Conservation (phyloP, 1,139 yeast genomes). For the Taphrina deformans region DNA sequence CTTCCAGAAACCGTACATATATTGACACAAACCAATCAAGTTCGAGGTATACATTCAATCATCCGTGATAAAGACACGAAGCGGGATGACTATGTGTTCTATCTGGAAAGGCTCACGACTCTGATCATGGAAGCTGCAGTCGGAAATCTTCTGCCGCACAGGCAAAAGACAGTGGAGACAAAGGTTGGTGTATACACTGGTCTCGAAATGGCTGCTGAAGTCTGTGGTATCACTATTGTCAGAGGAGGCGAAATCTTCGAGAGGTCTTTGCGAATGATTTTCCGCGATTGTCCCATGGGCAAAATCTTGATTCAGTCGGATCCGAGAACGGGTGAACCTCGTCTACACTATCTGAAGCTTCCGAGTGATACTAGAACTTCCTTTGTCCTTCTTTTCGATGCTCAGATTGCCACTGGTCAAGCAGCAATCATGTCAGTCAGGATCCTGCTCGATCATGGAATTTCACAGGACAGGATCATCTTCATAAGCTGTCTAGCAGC, state of each 20-base stretch:
- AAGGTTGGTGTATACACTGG: constrained; percentile 53
- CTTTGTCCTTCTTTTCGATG: constrained; percentile 68
- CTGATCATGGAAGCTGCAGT: constrained; percentile 62
- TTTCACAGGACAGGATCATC: constrained; percentile 61
- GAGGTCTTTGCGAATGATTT: constrained; percentile 67
- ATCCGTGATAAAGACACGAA: constrained; percentile 57
- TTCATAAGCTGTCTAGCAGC: constrained; percentile 72
- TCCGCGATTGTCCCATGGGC: constrained; percentile 78
- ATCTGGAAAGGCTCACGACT: constrained; percentile 72
- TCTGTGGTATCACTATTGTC: constrained; percentile 74
- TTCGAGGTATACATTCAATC: constrained; percentile 69
- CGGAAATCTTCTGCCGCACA: constrained; percentile 49
- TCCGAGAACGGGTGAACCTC: constrained; percentile 88
- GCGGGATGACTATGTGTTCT: constrained; percentile 78
- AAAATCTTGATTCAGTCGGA: constrained; percentile 85
- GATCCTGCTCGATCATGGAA: constrained; percentile 78
- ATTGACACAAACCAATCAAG: constrained; percentile 65
- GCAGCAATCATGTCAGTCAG: constrained; percentile 94
- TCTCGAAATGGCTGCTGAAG: constrained; percentile 46
- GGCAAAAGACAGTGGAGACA: constrained; percentile 49
- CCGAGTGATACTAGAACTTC: constrained; percentile 47
- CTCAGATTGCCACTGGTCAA: constrained; percentile 88
- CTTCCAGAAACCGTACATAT: constrained; percentile 41
- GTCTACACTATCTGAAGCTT: constrained; percentile 71
- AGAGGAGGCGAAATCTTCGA: constrained; percentile 93